Evolutionary conservation across 1,284 basidiomycete species (phyloP), one percentile per base, ranked within the genome.

Genomic region (Trichosporon coremiiforme): DNA sequence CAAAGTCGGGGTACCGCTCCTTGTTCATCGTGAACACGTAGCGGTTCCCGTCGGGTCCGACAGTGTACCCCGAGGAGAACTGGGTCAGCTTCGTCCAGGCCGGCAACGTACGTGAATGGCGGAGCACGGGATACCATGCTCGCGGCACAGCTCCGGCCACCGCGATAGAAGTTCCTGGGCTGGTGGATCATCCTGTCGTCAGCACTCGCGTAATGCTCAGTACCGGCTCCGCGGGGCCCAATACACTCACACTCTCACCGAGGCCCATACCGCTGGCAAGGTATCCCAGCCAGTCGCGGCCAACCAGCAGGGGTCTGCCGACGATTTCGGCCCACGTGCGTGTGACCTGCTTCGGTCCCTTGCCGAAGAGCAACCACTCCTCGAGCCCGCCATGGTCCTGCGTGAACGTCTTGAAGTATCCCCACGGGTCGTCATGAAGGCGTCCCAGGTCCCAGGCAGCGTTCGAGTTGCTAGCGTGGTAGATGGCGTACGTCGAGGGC

Each of bases 21-120:
- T 73, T 81, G 77, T 84, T 84, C 80, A 84, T 83, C 45, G 80
- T 83, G 74, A 85, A 85, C 13, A 85, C 83, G 66, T 81, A 80
- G 55, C 84, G 79, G 73, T 84, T 83, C 4, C 80, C 81, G 13
- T 78, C 75, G 66, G 77, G 66, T 50, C 78, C 81, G 53, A 80
- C 84, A 0, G 84, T 84, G 76, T 85, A 85, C 4, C 84, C 84
- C 0, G 82, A 84, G 0, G 82, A 82, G 33, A 85, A 77, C 75
- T 80, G 72, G 0, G 15, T 67, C 38, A 65, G 38, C 47, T 31
- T 22, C 8, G 41, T 29, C 33, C 33, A 35, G 35, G 8, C 12
- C 25, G 17, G 33, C 7, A 15, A 74, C 76, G 68, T 50, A 78
- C 77, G 63, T 81, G 79, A 66, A 80, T 80, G 6, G 78, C 80